Percentiles rank a stretch among this genome's conserved stretches.
Conservation (phyloP, 495 filamentous ascomycete genomes). For the Annulohypoxylon stygium region DNA sequence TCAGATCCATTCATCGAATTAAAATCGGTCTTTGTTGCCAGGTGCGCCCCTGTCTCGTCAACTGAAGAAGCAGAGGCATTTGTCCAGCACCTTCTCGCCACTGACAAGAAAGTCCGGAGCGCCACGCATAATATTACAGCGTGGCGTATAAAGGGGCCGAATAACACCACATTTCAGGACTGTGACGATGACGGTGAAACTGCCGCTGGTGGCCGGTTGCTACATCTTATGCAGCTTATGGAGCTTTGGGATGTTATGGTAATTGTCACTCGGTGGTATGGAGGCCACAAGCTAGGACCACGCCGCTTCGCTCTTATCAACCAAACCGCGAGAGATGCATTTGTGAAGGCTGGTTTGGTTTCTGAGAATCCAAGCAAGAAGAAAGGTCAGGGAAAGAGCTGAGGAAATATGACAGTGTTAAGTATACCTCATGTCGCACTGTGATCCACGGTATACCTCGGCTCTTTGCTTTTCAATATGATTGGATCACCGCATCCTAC, state of each 20-base stretch:
- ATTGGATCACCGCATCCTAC: not conserved
- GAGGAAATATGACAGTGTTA: constrained; percentile 29
- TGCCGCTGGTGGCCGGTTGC: constrained; percentile 86
- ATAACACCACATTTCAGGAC: constrained; percentile 78
- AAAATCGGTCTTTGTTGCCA: constrained; percentile 89
- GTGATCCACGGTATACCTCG: constrained; percentile 32
- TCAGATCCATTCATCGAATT: constrained; percentile 81
- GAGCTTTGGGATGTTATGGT: constrained; percentile 92
- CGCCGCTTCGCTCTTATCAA: constrained; percentile 92
- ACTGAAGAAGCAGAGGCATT: constrained; percentile 75
- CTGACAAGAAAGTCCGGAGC: constrained; percentile 82
- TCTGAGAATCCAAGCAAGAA: constrained; percentile 70
- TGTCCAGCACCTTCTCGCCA: constrained; percentile 77
- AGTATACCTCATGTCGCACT: constrained; percentile 19
- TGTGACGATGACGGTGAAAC: constrained; percentile 97
- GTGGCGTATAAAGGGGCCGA: constrained; percentile 67
- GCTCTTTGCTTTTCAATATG: constrained; percentile 29
- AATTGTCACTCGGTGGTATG: constrained; percentile 97
- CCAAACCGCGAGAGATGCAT: constrained; percentile 82
- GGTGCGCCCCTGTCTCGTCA: constrained; percentile 74
- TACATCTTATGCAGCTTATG: constrained; percentile 95
- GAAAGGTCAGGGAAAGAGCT: constrained; percentile 58
- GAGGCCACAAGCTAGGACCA: constrained; percentile 87
- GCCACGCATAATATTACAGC: constrained; percentile 93
- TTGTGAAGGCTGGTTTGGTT: constrained; percentile 81